These are phyloP conservation scores for Trichoderma sp. DNA, from an alignment of 2,329 filamentous ascomycete genomes.

Conservation along the genomic window DNA sequence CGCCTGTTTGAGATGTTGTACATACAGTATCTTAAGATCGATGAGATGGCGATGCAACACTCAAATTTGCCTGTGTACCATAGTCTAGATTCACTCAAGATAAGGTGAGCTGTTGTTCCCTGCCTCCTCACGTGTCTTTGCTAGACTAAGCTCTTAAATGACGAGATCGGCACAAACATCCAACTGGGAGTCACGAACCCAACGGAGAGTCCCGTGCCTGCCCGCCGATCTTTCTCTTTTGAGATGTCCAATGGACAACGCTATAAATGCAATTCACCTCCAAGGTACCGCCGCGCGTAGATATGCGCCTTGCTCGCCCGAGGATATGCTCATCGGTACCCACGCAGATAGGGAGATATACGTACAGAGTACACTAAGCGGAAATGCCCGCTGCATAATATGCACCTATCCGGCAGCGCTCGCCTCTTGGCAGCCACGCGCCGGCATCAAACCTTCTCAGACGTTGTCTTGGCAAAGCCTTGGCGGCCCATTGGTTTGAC, in stretches of 20 bases:
- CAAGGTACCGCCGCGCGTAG: not conserved
- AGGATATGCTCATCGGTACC: not conserved
- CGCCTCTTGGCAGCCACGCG: slow-evolving; percentile 2
- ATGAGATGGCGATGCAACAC: not conserved
- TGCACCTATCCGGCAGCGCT: not conserved
- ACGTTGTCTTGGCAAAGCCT: slow-evolving; percentile 15
- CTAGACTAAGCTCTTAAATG: not conserved
- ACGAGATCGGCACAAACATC: not conserved
- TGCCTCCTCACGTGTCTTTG: not conserved
- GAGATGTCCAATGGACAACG: not conserved
- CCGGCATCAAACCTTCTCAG: slow-evolving; percentile 3
- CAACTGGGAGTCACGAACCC: not conserved
- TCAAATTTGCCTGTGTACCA: not conserved
- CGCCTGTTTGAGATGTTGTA: not conserved
- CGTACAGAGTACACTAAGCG: not conserved
- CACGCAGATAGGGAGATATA: not conserved
- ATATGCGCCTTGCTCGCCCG: not conserved
- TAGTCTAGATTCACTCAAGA: not conserved
- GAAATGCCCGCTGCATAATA: not conserved
- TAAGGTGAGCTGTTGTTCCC: not conserved
- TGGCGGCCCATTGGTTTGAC: slow-evolving; percentile 13
- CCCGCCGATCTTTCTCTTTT: not conserved
- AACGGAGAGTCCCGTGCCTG: not conserved
- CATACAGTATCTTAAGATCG: not conserved
- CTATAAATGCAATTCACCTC: not conserved